phyloP scores from a whole-genome alignment of 768 basidiomycete genomes.

The Epithele typhae region DNA sequence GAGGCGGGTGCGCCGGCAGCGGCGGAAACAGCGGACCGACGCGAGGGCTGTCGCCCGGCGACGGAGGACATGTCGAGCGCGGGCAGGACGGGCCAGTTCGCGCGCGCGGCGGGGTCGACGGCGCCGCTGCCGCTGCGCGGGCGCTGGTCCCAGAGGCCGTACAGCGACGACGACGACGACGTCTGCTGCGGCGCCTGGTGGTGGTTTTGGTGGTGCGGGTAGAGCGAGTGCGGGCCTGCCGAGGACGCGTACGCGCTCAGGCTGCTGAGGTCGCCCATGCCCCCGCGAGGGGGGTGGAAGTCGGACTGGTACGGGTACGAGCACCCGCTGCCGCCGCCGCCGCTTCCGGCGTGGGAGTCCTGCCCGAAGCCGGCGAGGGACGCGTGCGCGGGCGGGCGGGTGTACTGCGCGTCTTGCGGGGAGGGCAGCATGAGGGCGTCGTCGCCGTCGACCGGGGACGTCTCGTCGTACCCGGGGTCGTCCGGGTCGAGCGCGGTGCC shows the following conservation, averaged over 20 bases:
- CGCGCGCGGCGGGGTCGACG: slow-evolving; percentile 6
- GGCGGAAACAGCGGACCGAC: not conserved
- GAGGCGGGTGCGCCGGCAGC: not conserved
- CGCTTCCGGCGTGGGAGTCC: slow-evolving; percentile 14
- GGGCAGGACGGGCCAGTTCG: slow-evolving; percentile 20
- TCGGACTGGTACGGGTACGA: slow-evolving; percentile 12
- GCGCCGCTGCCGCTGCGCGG: not conserved
- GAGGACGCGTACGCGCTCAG: not conserved
- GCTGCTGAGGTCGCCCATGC: not conserved
- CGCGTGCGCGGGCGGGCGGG: slow-evolving; percentile 15
- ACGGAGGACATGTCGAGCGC: slow-evolving; percentile 20
- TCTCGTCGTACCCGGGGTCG: slow-evolving; percentile 33
- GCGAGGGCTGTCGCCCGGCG: slow-evolving; percentile 15
- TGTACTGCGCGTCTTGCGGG: slow-evolving; percentile 21
- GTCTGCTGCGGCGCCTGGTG: not conserved
- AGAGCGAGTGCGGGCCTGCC: not conserved
- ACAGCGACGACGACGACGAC: not conserved
- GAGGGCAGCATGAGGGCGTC: slow-evolving; percentile 16
- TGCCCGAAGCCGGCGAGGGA: slow-evolving; percentile 7
- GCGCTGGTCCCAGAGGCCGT: slow-evolving; percentile 15
- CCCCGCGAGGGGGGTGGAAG: slow-evolving; percentile 3
- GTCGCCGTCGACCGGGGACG: slow-evolving; percentile 35
- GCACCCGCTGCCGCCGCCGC: slow-evolving; percentile 1
- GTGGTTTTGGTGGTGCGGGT: not conserved
- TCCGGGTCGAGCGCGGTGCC: slow-evolving; percentile 27